These are phyloP conservation scores for Erythrophleum fordii DNA, from an alignment of 306 rosid species.

Conservation along the genomic window DNA sequence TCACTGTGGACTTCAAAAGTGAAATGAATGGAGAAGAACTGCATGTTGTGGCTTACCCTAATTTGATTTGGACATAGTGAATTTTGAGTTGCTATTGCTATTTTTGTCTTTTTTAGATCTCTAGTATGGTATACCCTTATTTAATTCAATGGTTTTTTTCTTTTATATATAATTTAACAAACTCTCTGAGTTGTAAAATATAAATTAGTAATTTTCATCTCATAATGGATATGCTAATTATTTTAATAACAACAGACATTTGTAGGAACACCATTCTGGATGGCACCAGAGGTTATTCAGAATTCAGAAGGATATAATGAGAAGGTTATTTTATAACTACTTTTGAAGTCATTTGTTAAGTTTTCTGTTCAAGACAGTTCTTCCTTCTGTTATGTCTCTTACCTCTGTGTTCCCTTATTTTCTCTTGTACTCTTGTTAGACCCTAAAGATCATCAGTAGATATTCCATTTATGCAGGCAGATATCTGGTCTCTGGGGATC, in stretches of 20 bases:
- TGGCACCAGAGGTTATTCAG: constrained; percentile 28
- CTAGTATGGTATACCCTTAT: background rate
- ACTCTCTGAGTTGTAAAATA: background rate
- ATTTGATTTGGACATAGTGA: background rate
- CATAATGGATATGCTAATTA: background rate
- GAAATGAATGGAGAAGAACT: constrained; percentile 3
- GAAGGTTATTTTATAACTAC: background rate
- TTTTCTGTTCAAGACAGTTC: background rate
- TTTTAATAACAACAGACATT: constrained; percentile 8
- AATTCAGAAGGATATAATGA: constrained; percentile 18
- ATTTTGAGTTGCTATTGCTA: background rate
- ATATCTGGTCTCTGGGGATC: constrained; percentile 29
- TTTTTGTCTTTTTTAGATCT: background rate
- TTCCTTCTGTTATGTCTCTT: background rate
- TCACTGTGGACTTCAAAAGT: background rate
- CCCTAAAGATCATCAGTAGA: background rate
- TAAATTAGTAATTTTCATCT: background rate
- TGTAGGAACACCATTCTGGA: constrained; percentile 30
- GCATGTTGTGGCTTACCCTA: background rate
- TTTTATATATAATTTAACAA: background rate
- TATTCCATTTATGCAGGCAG: constrained; percentile 11
- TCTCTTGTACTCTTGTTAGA: background rate
- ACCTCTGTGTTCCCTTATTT: background rate
- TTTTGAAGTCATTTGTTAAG: background rate
- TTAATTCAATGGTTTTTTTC: background rate